Evolutionary conservation across 2,329 filamentous ascomycete genomes (phyloP).

Genomic region (Pezizomycotina sp.): DNA sequence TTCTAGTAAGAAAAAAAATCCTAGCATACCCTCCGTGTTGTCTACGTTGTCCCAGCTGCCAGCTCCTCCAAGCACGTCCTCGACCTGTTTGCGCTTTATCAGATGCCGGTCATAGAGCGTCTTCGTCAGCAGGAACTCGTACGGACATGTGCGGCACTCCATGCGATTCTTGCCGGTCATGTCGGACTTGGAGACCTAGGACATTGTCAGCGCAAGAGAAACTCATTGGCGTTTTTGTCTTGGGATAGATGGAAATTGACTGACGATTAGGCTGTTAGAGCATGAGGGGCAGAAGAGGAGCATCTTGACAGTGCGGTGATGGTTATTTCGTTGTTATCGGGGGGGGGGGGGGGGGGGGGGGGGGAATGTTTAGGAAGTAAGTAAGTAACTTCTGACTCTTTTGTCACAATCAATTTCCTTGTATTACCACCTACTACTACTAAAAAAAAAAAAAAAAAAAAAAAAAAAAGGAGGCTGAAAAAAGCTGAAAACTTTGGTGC

Average conservation of each 20-base stretch:
- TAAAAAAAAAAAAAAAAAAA: no score
- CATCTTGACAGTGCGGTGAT: constrained; percentile 13
- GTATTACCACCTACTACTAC: no score
- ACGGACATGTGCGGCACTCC: constrained; percentile 89
- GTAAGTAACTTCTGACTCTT: no score
- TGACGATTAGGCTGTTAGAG: constrained; percentile 65
- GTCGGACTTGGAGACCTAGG: constrained; percentile 29
- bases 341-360: background rate
- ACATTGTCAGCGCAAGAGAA: no score
- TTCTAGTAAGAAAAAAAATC: constrained; percentile 1
- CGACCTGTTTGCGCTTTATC: constrained; percentile 78
- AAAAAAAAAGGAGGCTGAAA: no score
- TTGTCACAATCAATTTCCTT: no score
- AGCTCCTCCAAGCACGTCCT: constrained; percentile 68
- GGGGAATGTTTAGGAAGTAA: background rate
- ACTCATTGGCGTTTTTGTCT: constrained; percentile 26
- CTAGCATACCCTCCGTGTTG: constrained; percentile 46
- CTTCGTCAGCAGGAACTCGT: constrained; percentile 66
- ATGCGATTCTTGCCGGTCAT: constrained; percentile 52
- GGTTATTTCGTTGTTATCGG: background rate
- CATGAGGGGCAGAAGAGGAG: constrained; percentile 55
- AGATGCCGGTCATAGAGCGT: constrained; percentile 60
- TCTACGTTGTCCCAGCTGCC: constrained; percentile 85
- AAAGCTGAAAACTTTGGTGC: no score
- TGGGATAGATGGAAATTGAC: constrained; percentile 28